phyloP scores from a whole-genome alignment of 441 rosid genomes.

The Aleurites moluccanus region DNA sequence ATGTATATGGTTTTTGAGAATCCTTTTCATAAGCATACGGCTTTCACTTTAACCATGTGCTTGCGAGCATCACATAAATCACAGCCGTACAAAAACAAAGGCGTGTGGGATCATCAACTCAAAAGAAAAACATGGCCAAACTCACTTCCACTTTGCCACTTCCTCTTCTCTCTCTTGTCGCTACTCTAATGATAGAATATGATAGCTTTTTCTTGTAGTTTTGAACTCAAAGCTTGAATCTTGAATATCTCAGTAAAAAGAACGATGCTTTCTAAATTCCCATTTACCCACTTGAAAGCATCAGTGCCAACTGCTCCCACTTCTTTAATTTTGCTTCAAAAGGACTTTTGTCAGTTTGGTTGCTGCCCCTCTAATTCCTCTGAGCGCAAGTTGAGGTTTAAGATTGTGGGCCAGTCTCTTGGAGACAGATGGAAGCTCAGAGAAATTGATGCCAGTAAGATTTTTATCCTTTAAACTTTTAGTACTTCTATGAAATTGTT shows the following conservation, averaged over 20 bases:
- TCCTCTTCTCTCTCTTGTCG: neutral
- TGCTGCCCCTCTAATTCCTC: constrained; percentile 29
- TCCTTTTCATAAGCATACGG: neutral
- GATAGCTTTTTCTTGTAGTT: neutral
- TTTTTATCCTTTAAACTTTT: neutral
- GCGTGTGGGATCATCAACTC: neutral
- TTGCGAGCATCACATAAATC: neutral
- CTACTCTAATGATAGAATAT: neutral
- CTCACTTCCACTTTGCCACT: neutral
- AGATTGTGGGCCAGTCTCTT: constrained; percentile 50
- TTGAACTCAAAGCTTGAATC: constrained; percentile 11
- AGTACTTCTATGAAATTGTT: neutral
- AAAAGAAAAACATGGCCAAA: constrained; percentile 6
- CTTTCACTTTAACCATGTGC: neutral
- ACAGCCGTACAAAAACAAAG: constrained; percentile 5
- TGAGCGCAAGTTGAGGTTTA: constrained; percentile 46
- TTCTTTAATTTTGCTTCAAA: constrained; percentile 25
- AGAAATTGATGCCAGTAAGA: constrained; percentile 66
- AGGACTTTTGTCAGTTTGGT: constrained; percentile 30
- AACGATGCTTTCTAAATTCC: constrained; percentile 35
- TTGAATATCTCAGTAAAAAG: neutral
- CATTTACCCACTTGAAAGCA: constrained; percentile 27
- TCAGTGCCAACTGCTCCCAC: constrained; percentile 20
- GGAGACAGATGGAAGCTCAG: constrained; percentile 71
- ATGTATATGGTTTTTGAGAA: too few species aligned